These are phyloP conservation scores for Yamadazyma kitorensis DNA, from an alignment of 805 yeast species.

Conservation along the genomic window DNA sequence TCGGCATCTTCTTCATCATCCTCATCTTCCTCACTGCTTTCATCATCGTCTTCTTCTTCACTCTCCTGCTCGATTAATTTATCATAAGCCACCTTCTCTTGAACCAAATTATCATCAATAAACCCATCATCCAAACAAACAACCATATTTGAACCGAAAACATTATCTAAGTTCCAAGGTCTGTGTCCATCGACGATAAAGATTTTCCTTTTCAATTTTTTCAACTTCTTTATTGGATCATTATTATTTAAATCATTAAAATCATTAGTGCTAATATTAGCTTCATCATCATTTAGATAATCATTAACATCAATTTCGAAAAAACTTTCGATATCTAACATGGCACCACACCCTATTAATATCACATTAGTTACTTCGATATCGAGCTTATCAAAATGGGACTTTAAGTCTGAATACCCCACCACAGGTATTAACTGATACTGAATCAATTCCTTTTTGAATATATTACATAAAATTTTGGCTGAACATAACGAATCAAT, in stretches of 20 bases:
- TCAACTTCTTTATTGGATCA: slow-evolving; percentile 5
- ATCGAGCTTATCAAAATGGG: slow-evolving; percentile 63
- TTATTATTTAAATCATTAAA: slow-evolving; percentile 22
- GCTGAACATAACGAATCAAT: slow-evolving; percentile 92
- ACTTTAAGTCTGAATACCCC: slow-evolving; percentile 78
- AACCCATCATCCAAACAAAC: slow-evolving; percentile 86
- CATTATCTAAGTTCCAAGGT: slow-evolving; percentile 94
- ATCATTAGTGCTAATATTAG: slow-evolving; percentile 14
- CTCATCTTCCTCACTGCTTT: slow-evolving; percentile 30
- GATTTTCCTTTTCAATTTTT: slow-evolving; percentile 50
- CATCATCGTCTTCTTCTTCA: slow-evolving; percentile 30
- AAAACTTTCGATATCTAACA: slow-evolving; percentile 78
- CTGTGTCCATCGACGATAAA: slow-evolving; percentile 89
- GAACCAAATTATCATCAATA: slow-evolving; percentile 53
- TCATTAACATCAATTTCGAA: slow-evolving; percentile 60
- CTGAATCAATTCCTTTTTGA: slow-evolving; percentile 80
- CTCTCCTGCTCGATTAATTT: slow-evolving; percentile 43
- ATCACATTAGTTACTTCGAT: slow-evolving; percentile 72
- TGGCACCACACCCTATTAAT: slow-evolving; percentile 90
- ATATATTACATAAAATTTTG: slow-evolving; percentile 63
- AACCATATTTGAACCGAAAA: slow-evolving; percentile 78
- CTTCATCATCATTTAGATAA: slow-evolving; percentile 32
- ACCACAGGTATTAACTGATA: slow-evolving; percentile 89
- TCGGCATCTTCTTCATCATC: slow-evolving; percentile 29
- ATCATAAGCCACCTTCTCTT: slow-evolving; percentile 63